Evolutionary conservation across 352 stramenopile species (phyloP).

Genomic region (Peronosclerospora sorghi): DNA sequence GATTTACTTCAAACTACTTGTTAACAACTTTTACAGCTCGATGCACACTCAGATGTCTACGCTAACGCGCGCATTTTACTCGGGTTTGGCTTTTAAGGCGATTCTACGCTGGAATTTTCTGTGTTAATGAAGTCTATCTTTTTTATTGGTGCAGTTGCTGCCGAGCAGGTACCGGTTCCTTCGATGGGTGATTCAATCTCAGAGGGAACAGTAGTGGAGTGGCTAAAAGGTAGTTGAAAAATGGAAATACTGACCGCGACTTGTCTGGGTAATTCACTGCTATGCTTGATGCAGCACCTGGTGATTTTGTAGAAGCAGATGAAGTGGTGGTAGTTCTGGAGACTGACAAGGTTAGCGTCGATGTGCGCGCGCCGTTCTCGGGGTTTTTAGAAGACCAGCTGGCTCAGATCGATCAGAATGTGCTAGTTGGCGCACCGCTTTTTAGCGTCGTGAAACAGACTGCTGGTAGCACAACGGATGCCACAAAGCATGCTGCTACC

Average conservation of each 20-base stretch:
- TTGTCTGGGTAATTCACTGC: background rate
- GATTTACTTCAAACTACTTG: no score
- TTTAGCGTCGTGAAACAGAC: constrained; percentile 65
- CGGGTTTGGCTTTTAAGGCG: constrained; percentile 15
- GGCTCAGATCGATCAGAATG: constrained; percentile 90
- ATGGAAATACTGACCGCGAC: background rate
- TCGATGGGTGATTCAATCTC: constrained; percentile 96
- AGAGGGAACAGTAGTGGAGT: constrained; percentile 96
- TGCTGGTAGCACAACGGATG: constrained; percentile 13
- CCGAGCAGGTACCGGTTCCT: constrained; percentile 63
- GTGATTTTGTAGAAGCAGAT: constrained; percentile 90
- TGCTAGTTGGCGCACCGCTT: constrained; percentile 91
- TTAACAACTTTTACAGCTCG: no score
- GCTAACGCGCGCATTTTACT: constrained; percentile 33
- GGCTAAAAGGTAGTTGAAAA: constrained; percentile 83
- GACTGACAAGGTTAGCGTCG: constrained; percentile 97
- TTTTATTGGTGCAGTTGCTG: constrained; percentile 15
- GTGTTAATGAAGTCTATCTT: background rate
- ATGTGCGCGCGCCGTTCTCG: constrained; percentile 85
- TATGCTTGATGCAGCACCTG: constrained; percentile 33
- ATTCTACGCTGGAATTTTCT: background rate
- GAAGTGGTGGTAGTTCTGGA: constrained; percentile 97
- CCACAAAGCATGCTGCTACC: constrained; percentile 4
- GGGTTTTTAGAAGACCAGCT: constrained; percentile 88
- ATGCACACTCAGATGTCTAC: constrained; percentile 15